A percentile compares a stretch with the other conserved stretches of the same genome.
Evolutionary conservation across 768 basidiomycete genomes (phyloP).

Genomic region (Suillus cothurnatus): DNA sequence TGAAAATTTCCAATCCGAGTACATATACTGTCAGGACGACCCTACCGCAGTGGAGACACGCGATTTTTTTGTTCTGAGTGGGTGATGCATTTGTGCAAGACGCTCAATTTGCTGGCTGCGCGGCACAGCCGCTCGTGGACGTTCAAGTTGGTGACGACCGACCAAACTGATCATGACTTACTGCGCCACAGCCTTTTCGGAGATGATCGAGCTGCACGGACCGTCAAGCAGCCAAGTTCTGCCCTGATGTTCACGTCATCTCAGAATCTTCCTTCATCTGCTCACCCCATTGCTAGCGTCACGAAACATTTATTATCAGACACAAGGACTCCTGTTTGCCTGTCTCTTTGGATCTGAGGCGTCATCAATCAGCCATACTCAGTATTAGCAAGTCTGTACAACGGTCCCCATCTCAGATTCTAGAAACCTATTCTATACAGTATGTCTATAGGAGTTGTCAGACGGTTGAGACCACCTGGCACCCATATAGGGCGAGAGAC

Average conservation of each 20-base stretch:
- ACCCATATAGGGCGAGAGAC: too few relatives aligned
- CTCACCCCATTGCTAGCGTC: background rate
- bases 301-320: background rate
- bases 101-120: background rate
- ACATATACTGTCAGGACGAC: background rate
- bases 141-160: background rate
- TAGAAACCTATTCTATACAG: too few relatives aligned
- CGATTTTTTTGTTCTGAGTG: background rate
- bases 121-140: background rate
- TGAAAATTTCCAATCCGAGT: background rate
- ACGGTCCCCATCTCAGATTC: too few relatives aligned
- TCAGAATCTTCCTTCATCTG: background rate
- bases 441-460: too few relatives aligned
- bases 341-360: too few relatives aligned
- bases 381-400: too few relatives aligned
- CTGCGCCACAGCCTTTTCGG: background rate
- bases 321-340: too few relatives aligned
- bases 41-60: background rate
- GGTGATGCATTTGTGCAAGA: background rate
- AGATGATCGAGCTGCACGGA: background rate
- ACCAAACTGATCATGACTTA: background rate
- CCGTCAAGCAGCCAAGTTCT: background rate
- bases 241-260: background rate
- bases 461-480: background rate
- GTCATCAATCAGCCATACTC: too few relatives aligned